These are phyloP conservation scores for Pseudocercospora cruenta DNA, from an alignment of 2,329 filamentous ascomycete genomes.

Conservation along the genomic window DNA sequence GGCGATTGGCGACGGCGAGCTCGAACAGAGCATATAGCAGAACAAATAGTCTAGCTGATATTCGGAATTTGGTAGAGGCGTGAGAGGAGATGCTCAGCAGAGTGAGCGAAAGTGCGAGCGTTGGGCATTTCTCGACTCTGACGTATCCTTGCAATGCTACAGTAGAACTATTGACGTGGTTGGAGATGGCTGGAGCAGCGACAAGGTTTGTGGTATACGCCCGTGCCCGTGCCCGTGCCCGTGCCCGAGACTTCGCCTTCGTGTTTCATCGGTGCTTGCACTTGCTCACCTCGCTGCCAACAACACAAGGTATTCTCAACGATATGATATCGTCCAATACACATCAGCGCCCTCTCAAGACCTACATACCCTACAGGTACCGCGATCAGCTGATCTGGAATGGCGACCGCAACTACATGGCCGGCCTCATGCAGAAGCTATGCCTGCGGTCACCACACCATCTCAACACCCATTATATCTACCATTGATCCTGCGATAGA, in stretches of 20 bases:
- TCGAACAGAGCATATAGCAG: not conserved
- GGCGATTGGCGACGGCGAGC: constrained; percentile 2
- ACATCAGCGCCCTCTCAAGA: too few species aligned
- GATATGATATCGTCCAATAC: too few species aligned
- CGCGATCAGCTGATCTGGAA: too few species aligned
- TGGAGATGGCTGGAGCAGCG: not conserved
- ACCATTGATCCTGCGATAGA: too few species aligned
- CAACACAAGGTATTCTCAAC: not conserved
- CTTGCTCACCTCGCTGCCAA: not conserved
- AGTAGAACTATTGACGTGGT: not conserved
- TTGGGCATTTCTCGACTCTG: not conserved
- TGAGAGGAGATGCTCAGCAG: not conserved
- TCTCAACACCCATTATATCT: too few species aligned
- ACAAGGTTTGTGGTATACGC: not conserved
- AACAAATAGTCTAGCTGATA: not conserved
- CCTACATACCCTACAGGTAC: too few species aligned
- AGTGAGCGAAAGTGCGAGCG: not conserved
- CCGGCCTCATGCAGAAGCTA: too few species aligned
- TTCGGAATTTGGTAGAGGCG: not conserved
- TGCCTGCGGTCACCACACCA: too few species aligned
- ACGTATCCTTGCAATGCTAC: not conserved
- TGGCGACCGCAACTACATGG: too few species aligned
- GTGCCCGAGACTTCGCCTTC: not conserved
- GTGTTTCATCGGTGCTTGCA: not conserved
- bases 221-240: too few species aligned